Percentiles rank a stretch among this genome's conserved stretches.
These are phyloP conservation scores for Leccinum olivaceopallidum DNA, from an alignment of 768 basidiomycete species.

Conservation along the genomic window DNA sequence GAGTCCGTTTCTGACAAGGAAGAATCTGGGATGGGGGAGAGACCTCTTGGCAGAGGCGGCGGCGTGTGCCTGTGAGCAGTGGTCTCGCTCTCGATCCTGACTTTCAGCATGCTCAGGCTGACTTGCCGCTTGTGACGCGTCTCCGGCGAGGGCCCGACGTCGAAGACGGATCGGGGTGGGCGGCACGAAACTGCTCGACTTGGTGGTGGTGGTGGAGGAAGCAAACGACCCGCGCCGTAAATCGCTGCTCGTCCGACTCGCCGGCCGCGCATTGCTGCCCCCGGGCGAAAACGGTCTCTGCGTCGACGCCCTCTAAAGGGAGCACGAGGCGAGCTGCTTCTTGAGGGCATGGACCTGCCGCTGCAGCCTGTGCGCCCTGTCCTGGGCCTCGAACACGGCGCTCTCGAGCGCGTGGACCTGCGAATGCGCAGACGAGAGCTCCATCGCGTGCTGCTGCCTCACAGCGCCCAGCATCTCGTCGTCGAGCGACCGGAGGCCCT, in stretches of 20 bases:
- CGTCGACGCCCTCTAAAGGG: conserved; percentile 42
- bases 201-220: conserved; percentile 10
- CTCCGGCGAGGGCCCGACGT: conserved; percentile 70
- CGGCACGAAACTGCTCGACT: conserved; percentile 35
- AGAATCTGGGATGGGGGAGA: conserved; percentile 51
- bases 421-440: conserved; percentile 78
- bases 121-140: conserved; percentile 80
- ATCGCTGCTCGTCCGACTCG: conserved; percentile 41
- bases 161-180: conserved; percentile 58
- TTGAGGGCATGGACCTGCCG: conserved; percentile 66
- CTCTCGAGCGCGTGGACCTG: conserved; percentile 78
- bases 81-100: conserved; percentile 82
- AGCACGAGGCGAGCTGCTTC: conserved; percentile 56
- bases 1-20: conserved; percentile 19
- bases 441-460: conserved; percentile 73
- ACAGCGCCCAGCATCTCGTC: conserved; percentile 72
- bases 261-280: conserved; percentile 36
- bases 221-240: conserved; percentile 39
- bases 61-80: conserved; percentile 45
- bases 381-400: conserved; percentile 70
- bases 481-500: conserved; percentile 56
- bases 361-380: conserved; percentile 63
- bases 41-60: conserved; percentile 48
- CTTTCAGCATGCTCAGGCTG: conserved; percentile 87
- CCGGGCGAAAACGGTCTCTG: conserved; percentile 49